Evolutionary conservation across 495 filamentous ascomycete species (phyloP).

Genomic region (Chaetomium cochliodes): DNA sequence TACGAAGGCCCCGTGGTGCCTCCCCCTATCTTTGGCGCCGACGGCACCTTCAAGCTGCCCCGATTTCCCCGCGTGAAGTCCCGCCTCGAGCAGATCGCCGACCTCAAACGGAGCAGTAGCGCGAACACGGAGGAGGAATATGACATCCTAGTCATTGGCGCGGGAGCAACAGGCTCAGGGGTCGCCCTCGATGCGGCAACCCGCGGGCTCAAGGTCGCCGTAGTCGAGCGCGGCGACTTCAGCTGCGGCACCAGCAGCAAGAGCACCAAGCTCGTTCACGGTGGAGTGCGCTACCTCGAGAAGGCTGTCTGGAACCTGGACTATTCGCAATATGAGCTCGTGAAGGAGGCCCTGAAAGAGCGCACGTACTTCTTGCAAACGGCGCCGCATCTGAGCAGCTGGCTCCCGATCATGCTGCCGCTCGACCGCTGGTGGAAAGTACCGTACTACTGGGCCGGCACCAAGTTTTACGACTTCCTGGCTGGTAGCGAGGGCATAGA

Average conservation of each 20-base stretch:
- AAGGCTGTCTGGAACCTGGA: conserved; percentile 97
- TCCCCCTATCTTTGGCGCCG: conserved; percentile 74
- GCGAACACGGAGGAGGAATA: conserved; percentile 55
- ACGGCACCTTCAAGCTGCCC: conserved; percentile 75
- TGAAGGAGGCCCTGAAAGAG: conserved; percentile 93
- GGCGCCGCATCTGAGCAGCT: conserved; percentile 89
- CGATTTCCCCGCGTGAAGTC: conserved; percentile 77
- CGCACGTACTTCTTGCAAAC: conserved; percentile 95
- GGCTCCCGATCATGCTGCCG: conserved; percentile 97
- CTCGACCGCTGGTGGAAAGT: conserved; percentile 96
- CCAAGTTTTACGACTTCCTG: conserved; percentile 91
- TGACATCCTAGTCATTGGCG: conserved; percentile 88
- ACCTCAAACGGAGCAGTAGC: conserved; percentile 50
- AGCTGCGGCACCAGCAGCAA: conserved; percentile 91
- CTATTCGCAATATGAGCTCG: conserved; percentile 90
- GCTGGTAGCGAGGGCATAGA: conserved; percentile 96
- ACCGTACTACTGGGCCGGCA: conserved; percentile 96
- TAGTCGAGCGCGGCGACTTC: conserved; percentile 97
- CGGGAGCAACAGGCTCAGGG: conserved; percentile 87
- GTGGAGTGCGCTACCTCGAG: conserved; percentile 92
- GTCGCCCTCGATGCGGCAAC: conserved; percentile 94
- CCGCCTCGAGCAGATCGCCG: conserved; percentile 63
- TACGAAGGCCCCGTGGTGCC: conserved; percentile 75
- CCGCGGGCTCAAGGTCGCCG: conserved; percentile 84
- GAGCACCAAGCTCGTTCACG: conserved; percentile 96